phyloP scores from a whole-genome alignment of 257 asterid species.

The Nemophila menziesii region DNA sequence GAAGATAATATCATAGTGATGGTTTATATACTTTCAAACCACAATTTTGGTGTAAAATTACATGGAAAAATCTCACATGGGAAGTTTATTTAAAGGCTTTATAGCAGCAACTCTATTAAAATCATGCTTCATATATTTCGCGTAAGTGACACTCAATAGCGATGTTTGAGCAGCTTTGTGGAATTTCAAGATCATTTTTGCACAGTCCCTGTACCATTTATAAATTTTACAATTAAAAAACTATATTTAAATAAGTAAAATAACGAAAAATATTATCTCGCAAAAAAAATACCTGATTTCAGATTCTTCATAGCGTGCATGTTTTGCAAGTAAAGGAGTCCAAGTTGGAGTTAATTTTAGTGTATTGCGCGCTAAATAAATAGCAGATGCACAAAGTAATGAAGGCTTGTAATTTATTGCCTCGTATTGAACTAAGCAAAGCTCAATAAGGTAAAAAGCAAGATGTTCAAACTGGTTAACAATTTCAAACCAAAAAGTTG shows the following conservation, averaged over 20 bases:
- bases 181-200: constrained; percentile 69
- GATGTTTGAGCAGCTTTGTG: constrained; percentile 67
- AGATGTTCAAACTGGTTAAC: constrained; percentile 67
- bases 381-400: constrained; percentile 81
- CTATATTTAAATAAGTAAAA: neutral
- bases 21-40: neutral
- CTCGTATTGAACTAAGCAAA: constrained; percentile 76
- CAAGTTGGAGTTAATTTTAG: constrained; percentile 55
- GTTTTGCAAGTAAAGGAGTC: constrained; percentile 65
- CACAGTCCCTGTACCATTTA: constrained; percentile 42
- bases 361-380: constrained; percentile 76
- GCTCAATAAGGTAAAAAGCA: constrained; percentile 84
- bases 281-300: constrained; percentile 48
- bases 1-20: no score
- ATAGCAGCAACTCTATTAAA: constrained; percentile 44
- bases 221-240: constrained; percentile 5
- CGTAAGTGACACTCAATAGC: constrained; percentile 44
- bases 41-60: neutral
- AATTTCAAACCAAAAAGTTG: constrained; percentile 4
- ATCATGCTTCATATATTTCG: constrained; percentile 46
- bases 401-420: constrained; percentile 89
- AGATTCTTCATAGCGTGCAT: constrained; percentile 55
- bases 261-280: neutral
- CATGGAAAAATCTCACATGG: constrained; percentile 18
- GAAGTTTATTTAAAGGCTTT: constrained; percentile 51